These are phyloP conservation scores for Cryptosporidium tyzzeri DNA, from an alignment of 169 alveolate species.

Conservation along the genomic window DNA sequence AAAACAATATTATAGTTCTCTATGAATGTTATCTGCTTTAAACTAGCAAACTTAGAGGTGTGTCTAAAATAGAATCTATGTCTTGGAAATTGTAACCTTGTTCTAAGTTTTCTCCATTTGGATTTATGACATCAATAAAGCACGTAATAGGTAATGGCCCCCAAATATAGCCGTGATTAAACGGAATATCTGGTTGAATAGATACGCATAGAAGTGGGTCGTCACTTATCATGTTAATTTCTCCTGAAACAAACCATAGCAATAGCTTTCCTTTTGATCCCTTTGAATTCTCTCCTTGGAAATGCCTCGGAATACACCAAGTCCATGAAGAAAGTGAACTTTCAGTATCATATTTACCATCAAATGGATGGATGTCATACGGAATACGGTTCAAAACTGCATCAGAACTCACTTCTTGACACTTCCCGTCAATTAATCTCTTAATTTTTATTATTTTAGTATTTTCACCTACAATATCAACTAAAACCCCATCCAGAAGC, in stretches of 20 bases:
- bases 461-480: neutral
- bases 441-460: neutral
- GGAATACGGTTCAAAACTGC: constrained; percentile 8
- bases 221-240: constrained; percentile 24
- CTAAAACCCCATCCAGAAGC: constrained; percentile 46
- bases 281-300: constrained; percentile 35
- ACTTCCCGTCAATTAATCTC: constrained; percentile 14
- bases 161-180: constrained; percentile 65
- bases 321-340: constrained; percentile 57
- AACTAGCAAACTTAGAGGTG: constrained; percentile 48
- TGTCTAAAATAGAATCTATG: constrained; percentile 49
- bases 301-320: constrained; percentile 74
- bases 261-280: constrained; percentile 50
- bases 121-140: constrained; percentile 35
- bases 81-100: constrained; percentile 15
- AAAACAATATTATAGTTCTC: neutral
- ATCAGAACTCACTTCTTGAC: neutral
- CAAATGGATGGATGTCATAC: constrained; percentile 60
- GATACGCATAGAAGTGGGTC: constrained; percentile 62
- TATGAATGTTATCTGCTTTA: neutral
- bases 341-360: constrained; percentile 31
- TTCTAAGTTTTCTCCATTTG: constrained; percentile 9
- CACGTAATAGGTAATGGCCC: constrained; percentile 73
- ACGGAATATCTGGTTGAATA: constrained; percentile 65
- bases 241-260: constrained; percentile 59